Evolutionary conservation across 306 rosid species (phyloP).

Genomic region (Prunus davidiana): DNA sequence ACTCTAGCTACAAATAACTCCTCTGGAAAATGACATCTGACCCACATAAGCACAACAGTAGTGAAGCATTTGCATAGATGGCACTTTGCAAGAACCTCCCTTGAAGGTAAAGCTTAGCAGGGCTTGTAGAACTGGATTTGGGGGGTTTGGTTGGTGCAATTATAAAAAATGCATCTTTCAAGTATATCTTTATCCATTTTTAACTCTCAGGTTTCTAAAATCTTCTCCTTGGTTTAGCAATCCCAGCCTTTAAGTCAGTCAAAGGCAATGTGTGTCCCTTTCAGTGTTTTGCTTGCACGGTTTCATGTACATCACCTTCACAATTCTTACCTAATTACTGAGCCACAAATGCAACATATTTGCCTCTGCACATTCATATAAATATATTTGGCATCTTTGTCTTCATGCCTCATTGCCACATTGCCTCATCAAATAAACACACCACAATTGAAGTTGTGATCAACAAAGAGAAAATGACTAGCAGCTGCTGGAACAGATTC

Average conservation of each 20-base stretch:
- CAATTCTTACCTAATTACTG: conserved; percentile 43
- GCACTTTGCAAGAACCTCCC: conserved; percentile 8
- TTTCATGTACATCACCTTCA: conserved; percentile 40
- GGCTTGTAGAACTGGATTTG: conserved; percentile 17
- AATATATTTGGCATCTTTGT: conserved; percentile 15
- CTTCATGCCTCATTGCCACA: conserved; percentile 26
- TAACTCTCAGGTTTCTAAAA: conserved; percentile 11
- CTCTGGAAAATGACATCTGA: conserved; percentile 29
- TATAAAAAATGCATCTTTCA: conserved; percentile 8
- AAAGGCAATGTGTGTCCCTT: conserved; percentile 47
- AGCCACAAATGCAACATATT: not conserved
- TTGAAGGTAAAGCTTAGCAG: conserved; percentile 42
- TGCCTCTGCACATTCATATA: not conserved
- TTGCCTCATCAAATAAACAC: not conserved
- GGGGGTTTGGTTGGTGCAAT: conserved; percentile 24
- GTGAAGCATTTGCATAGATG: conserved; percentile 5
- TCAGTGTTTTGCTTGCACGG: conserved; percentile 66
- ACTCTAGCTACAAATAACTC: not conserved
- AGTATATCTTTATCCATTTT: not conserved
- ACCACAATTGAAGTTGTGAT: conserved; percentile 15
- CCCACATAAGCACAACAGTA: conserved; percentile 21
- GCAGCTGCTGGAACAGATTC: conserved; percentile 8
- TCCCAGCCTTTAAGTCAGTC: conserved; percentile 71
- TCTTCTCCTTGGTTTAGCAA: conserved; percentile 32
- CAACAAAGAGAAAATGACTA: conserved; percentile 33